Evolutionary conservation across 306 rosid species (phyloP).

Genomic region (Canavalia ensiformis): DNA sequence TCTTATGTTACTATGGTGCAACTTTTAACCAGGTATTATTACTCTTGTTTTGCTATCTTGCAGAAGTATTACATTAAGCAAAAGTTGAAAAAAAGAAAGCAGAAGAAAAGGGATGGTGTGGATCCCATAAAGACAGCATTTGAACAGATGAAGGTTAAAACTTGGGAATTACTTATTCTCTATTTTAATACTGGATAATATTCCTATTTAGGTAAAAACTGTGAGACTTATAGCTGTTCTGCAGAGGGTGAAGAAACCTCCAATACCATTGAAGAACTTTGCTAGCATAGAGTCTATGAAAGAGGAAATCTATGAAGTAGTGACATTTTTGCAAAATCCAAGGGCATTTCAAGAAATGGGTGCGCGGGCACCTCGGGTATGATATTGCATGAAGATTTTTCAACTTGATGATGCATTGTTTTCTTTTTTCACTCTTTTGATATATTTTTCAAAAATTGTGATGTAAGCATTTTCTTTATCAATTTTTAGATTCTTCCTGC

Average conservation of each 20-base stretch:
- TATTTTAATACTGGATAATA: slow-evolving; percentile 18
- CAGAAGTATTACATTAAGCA: slow-evolving; percentile 70
- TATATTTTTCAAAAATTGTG: slow-evolving; percentile 34
- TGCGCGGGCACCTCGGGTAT: slow-evolving; percentile 96
- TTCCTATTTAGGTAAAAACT: slow-evolving; percentile 44
- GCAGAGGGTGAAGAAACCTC: slow-evolving; percentile 98
- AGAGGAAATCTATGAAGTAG: slow-evolving; percentile 97
- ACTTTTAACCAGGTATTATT: slow-evolving; percentile 40
- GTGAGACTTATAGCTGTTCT: slow-evolving; percentile 52
- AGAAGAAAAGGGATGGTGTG: slow-evolving; percentile 72
- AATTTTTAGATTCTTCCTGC: slow-evolving; percentile 21
- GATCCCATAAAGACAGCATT: slow-evolving; percentile 95
- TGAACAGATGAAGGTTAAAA: slow-evolving; percentile 87
- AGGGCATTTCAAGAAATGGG: slow-evolving; percentile 96
- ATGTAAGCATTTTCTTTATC: slow-evolving; percentile 19
- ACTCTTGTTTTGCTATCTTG: slow-evolving; percentile 50
- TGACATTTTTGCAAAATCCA: slow-evolving; percentile 91
- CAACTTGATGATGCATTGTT: neutral
- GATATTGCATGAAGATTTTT: slow-evolving; percentile 46
- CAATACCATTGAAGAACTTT: slow-evolving; percentile 89
- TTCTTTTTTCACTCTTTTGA: slow-evolving; percentile 8
- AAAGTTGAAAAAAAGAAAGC: slow-evolving; percentile 58
- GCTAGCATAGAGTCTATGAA: slow-evolving; percentile 92
- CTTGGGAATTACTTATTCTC: slow-evolving; percentile 34
- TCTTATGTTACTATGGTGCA: slow-evolving; percentile 36